Evolutionary conservation across 1,284 basidiomycete genomes (phyloP).

Genomic region (Vanrija sp.): DNA sequence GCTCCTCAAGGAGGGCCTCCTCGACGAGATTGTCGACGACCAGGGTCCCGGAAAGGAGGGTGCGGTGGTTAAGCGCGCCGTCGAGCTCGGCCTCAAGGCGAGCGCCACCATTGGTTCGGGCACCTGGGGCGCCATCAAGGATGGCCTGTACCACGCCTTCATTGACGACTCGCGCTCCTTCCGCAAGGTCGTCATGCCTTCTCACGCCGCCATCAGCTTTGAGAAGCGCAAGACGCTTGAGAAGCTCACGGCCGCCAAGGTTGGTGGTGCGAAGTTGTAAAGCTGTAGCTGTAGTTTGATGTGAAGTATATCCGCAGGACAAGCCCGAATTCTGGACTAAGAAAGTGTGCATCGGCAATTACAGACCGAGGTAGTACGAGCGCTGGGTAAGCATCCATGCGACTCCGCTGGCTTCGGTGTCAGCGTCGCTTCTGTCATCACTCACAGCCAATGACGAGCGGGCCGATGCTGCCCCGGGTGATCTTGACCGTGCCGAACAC

Average conservation of each 20-base stretch:
- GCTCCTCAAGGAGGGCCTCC: conserved; percentile 62
- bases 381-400: conserved; percentile 35
- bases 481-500: conserved; percentile 75
- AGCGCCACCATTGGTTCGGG: conserved; percentile 50
- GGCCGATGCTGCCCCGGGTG: conserved; percentile 63
- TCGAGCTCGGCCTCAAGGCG: conserved; percentile 47
- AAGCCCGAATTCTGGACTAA: not conserved
- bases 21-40: conserved; percentile 66
- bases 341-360: not conserved
- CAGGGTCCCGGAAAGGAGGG: conserved; percentile 50
- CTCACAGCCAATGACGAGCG: conserved; percentile 84
- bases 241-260: not conserved
- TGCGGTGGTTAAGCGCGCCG: conserved; percentile 56
- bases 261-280: conserved; percentile 27
- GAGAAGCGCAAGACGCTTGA: conserved; percentile 24
- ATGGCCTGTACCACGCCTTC: conserved; percentile 50
- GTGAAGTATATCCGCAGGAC: too few relatives aligned
- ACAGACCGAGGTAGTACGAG: conserved; percentile 28
- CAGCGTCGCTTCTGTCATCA: conserved; percentile 12
- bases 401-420: conserved; percentile 22
- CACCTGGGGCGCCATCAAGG: conserved; percentile 56
- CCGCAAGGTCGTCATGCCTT: conserved; percentile 19
- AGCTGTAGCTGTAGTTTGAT: not conserved
- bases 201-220: conserved; percentile 24
- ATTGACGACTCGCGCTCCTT: conserved; percentile 44